Base-by-base conservation (phyloP, 306 rosid species). In the Lupinus albus region DNA sequence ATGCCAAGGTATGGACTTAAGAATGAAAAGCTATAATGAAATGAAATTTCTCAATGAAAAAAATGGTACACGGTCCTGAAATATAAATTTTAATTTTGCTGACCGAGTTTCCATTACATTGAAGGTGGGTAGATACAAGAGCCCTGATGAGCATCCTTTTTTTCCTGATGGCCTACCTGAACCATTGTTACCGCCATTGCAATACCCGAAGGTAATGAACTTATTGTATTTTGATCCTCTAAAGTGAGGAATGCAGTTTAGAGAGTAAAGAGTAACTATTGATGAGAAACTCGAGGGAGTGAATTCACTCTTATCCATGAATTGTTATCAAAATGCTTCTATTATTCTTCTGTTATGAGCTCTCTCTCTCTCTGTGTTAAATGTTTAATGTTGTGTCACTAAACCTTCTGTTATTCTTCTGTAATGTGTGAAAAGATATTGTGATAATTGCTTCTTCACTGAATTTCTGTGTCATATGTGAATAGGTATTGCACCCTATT, bases 121-220 rank as follows among this genome's bases (percentile, higher is more conserved):
- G 69, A 52, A 92, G 98, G 88, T 86, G 53, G 95, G 96, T 8
- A 83, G 98, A 80, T 92, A 83, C 87, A 83, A 77, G 79, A 92
- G 98, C 77, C 98, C 96, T 6, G 98, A 92, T 73, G 96, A 92
- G 76, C 98, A 92, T 76, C 86, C 96, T 59, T 92, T 92, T 71
- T 92, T 89, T 79, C 91, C 88, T 4, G 75, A 64, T 75, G 87
- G 67, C 59, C 80, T 92, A 21, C 96, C 95, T 4, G 84, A 86
- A 42, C 91, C 93, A 16, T 0, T 86, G 83, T 72, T 92, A 74
- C 98, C 96, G 12, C 95, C 96, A 14, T 53, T 92, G 84, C 82
- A 86, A 14, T 92, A 84, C 71, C 96, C 98, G 8, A 78, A 84
- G 96, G 95, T 92, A 87, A 71, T 62, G 7, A 44, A 44, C 35